Evolutionary conservation across 164 flowering plant species (phyloP), one percentile per base, ranked within the genome.

Genomic region (Berberis thunbergii): DNA sequence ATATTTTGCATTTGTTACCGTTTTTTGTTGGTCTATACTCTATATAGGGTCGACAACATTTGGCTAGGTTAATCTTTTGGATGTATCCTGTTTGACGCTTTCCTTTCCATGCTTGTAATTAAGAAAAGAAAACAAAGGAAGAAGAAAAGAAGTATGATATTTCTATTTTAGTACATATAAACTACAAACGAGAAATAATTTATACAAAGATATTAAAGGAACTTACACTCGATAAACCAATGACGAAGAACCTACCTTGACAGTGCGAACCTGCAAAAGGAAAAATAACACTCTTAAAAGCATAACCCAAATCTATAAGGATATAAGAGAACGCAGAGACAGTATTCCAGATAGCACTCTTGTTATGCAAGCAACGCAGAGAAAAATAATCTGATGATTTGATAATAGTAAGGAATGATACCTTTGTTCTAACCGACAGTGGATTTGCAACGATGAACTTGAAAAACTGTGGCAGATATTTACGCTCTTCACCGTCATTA

Each of bases 341-440:
- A 40, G 6, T 11, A 41, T 10, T 7, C 11, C 44, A 57, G 45
- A n/a, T 4, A 26, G 26, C 26, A 55, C 38, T 55, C 1, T 55
- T 1, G n/a, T 52, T 1, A 52, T 52, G 54, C 1, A 52, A 4
- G 4, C 3, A 26, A 52, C 9, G 54, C 2, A 4, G n/a, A 26
- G 26, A 26, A 26, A 26, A 26, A 26, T 26, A 26, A 26, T 26
- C 26, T 26, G 26, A 26, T 26, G 26, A 26, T 26, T 26, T 26
- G 26, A 26, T 26, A 26, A 26, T 26, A 26, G 26, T 26, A 26
- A 26, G 41, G 41, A 4, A 61, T 9, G n/a, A 59, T 81, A 94
- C 99, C 99, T 94, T 94, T 50, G 99, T 94, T 75, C 89, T 83
- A 40, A 94, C 99, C 5, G 97, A 91, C 71, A 94, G 96, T 52